Evolutionary conservation across 2,329 filamentous ascomycete species (phyloP).

Genomic region (Scolecobasidium constrictum): DNA sequence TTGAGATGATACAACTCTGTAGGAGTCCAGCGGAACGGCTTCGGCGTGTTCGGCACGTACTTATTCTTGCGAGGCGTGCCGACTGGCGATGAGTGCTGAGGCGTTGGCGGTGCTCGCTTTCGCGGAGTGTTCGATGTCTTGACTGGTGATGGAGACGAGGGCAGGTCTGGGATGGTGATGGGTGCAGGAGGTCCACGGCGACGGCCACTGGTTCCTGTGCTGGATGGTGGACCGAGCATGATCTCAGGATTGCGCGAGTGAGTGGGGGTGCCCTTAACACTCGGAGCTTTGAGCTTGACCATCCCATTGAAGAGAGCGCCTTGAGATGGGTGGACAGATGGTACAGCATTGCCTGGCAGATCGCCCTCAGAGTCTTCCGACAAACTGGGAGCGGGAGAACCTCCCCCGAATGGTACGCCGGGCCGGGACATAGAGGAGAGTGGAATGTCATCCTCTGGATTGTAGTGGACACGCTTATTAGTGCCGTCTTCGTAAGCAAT

Average conservation of each 20-base stretch:
- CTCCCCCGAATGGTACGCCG: neutral
- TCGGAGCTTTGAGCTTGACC: neutral
- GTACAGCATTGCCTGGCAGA: neutral
- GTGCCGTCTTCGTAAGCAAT: neutral
- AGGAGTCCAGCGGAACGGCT: neutral
- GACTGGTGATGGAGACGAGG: neutral
- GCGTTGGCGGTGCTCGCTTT: too few relatives aligned
- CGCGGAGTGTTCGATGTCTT: neutral
- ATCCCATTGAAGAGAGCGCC: neutral
- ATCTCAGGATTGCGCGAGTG: too few relatives aligned
- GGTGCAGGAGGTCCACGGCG: neutral
- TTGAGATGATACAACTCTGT: neutral
- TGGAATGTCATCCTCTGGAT: neutral
- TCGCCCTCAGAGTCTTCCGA: neutral
- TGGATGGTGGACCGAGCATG: neutral
- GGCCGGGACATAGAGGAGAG: neutral
- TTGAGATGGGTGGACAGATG: neutral
- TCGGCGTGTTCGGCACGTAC: neutral
- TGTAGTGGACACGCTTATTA: neutral
- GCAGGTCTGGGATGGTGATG: neutral
- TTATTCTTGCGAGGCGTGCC: neutral
- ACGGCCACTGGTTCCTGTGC: neutral
- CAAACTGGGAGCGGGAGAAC: neutral
- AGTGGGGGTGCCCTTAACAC: neutral
- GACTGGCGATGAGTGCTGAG: neutral